A percentile compares a stretch with the other conserved stretches of the same genome.
phyloP scores from a whole-genome alignment of 768 basidiomycete genomes.

The Dictyophora rubrovolvata region DNA sequence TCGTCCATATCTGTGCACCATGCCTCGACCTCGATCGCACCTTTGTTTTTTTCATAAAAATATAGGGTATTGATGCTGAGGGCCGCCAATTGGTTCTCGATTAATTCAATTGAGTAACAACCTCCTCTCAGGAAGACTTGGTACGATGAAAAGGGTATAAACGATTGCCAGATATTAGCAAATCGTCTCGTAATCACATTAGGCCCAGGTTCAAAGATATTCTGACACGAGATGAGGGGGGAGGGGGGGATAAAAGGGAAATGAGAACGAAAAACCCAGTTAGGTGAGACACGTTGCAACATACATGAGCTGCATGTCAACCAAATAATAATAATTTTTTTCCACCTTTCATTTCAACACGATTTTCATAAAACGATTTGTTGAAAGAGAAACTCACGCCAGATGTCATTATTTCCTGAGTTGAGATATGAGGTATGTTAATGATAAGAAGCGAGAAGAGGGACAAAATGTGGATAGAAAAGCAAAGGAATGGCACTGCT shows the following conservation, averaged over 20 bases:
- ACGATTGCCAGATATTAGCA: constrained; percentile 64
- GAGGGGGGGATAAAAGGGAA: background rate
- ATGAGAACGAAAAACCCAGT: constrained; percentile 8
- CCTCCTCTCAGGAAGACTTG: constrained; percentile 84
- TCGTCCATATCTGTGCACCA: background rate
- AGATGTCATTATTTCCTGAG: constrained; percentile 84
- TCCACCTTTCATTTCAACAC: background rate
- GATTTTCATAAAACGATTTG: background rate
- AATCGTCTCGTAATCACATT: constrained; percentile 13
- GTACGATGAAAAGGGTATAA: constrained; percentile 68
- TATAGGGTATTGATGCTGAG: constrained; percentile 87
- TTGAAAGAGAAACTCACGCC: constrained; percentile 44
- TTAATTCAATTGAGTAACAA: constrained; percentile 73
- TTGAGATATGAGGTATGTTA: background rate
- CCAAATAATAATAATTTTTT: constrained; percentile 11
- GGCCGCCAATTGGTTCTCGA: constrained; percentile 63
- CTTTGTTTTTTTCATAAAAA: constrained; percentile 85
- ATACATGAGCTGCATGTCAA: constrained; percentile 49
- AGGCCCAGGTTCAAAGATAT: constrained; percentile 5
- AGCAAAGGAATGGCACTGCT: background rate
- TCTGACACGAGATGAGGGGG: background rate
- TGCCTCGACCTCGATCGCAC: constrained; percentile 25
- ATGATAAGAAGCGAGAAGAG: background rate
- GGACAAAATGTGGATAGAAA: background rate
- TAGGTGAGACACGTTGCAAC: constrained; percentile 13